Conservation (phyloP, 495 filamentous ascomycete genomes). For the Cryomyces minteri region DNA sequence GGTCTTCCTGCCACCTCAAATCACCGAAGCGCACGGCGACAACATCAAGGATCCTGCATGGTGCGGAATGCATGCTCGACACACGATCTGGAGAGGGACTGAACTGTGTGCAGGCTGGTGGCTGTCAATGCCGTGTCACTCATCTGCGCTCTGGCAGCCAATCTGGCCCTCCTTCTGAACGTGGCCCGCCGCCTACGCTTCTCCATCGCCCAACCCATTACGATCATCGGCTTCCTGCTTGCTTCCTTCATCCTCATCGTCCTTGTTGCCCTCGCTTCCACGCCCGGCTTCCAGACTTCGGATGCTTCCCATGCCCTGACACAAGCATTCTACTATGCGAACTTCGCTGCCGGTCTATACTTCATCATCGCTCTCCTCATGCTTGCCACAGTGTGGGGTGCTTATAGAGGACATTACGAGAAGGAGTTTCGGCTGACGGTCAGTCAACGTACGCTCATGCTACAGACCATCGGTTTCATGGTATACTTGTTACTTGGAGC, state of each 20-base stretch:
- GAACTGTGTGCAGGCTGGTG: conserved; percentile 30
- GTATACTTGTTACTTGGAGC: conserved; percentile 60
- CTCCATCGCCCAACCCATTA: conserved; percentile 42
- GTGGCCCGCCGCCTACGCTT: conserved; percentile 48
- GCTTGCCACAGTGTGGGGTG: conserved; percentile 48
- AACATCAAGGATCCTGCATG: conserved; percentile 47
- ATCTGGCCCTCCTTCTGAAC: conserved; percentile 51
- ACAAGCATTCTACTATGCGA: conserved; percentile 67
- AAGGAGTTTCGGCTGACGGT: conserved; percentile 54
- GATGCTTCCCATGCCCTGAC: conserved; percentile 35
- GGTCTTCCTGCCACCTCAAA: conserved; percentile 35
- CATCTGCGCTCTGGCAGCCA: conserved; percentile 47
- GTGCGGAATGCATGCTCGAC: conserved; percentile 5
- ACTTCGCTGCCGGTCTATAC: conserved; percentile 60
- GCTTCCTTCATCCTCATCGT: conserved; percentile 45
- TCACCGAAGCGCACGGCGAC: conserved; percentile 26
- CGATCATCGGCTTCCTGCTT: conserved; percentile 44
- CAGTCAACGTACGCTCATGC: conserved; percentile 67
- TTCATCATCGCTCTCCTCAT: conserved; percentile 56
- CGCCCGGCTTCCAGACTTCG: conserved; percentile 26
- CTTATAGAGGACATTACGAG: conserved; percentile 39
- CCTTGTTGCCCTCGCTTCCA: conserved; percentile 35
- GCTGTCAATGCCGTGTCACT: conserved; percentile 61
- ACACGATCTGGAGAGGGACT: not conserved
- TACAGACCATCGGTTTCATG: conserved; percentile 68